Evolutionary conservation across 2,329 filamentous ascomycete genomes (phyloP).

Genomic region (Aspergillus bombycis): DNA sequence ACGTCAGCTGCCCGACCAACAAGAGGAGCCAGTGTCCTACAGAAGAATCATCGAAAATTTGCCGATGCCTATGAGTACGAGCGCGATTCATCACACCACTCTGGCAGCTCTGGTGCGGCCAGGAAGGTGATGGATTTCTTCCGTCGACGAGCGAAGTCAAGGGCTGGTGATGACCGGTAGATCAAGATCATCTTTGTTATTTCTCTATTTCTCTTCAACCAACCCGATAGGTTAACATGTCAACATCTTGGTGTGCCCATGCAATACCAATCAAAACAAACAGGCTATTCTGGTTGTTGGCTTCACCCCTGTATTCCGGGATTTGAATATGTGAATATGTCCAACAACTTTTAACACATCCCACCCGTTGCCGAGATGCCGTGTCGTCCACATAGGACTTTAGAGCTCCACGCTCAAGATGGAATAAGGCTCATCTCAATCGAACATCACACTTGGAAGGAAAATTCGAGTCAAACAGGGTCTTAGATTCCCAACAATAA

Average conservation of each 20-base stretch:
- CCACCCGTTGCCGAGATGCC: slow-evolving; percentile 7
- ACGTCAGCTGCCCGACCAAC: slow-evolving; percentile 43
- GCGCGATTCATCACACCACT: slow-evolving; percentile 61
- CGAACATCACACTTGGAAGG: slow-evolving; percentile 19
- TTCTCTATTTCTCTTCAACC: slow-evolving; percentile 14
- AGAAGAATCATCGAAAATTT: slow-evolving; percentile 86
- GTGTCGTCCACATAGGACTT: slow-evolving; percentile 10
- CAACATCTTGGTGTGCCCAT: slow-evolving; percentile 15
- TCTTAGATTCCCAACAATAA: slow-evolving; percentile 27
- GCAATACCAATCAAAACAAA: slow-evolving; percentile 14
- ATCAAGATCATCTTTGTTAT: slow-evolving; percentile 10
- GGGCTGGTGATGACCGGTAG: slow-evolving; percentile 54
- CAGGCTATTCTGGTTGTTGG: slow-evolving; percentile 14
- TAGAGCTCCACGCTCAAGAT: slow-evolving; percentile 9
- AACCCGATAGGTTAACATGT: slow-evolving; percentile 15
- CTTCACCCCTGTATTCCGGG: slow-evolving; percentile 18
- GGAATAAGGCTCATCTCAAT: slow-evolving; percentile 14
- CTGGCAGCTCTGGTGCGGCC: slow-evolving; percentile 82
- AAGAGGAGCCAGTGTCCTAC: slow-evolving; percentile 63
- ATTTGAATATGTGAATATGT: slow-evolving; percentile 10
- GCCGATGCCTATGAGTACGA: slow-evolving; percentile 85
- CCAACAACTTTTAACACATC: slow-evolving; percentile 11
- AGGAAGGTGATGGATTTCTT: slow-evolving; percentile 99
- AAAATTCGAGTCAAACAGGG: slow-evolving; percentile 20
- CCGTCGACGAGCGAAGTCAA: slow-evolving; percentile 77